These are phyloP conservation scores for Rhamnella rubrinervis DNA, from an alignment of 331 rosid species.

Conservation along the genomic window DNA sequence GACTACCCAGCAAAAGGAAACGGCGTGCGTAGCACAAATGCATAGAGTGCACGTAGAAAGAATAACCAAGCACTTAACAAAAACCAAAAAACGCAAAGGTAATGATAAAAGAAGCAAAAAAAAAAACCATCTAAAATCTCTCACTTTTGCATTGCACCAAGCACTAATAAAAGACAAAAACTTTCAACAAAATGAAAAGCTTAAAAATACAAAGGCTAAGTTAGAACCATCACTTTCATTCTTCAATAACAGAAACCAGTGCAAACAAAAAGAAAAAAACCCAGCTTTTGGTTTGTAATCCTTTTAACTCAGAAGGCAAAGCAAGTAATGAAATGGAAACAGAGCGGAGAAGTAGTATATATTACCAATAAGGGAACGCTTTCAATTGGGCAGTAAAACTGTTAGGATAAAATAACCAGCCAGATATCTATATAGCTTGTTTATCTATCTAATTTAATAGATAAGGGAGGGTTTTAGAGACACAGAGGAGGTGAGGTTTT, in stretches of 20 bases:
- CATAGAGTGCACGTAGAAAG: not conserved
- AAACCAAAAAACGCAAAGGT: slow-evolving; percentile 1
- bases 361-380: not conserved
- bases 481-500: slow-evolving; percentile 36
- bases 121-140: not conserved
- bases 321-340: not conserved
- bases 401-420: not conserved
- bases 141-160: not conserved
- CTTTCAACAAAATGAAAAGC: slow-evolving; percentile 1
- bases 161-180: not conserved
- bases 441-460: not conserved
- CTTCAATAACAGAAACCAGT: not conserved
- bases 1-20: not conserved
- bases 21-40: not conserved
- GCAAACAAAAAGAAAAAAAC: not conserved
- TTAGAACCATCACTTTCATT: not conserved
- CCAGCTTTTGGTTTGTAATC: not conserved
- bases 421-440: not conserved
- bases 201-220: not conserved
- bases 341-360: not conserved
- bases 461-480: not conserved
- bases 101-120: not conserved
- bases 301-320: not conserved
- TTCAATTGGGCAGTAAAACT: not conserved
- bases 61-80: not conserved